Base-by-base conservation (phyloP, 306 rosid species). In the Pueraria montana region DNA sequence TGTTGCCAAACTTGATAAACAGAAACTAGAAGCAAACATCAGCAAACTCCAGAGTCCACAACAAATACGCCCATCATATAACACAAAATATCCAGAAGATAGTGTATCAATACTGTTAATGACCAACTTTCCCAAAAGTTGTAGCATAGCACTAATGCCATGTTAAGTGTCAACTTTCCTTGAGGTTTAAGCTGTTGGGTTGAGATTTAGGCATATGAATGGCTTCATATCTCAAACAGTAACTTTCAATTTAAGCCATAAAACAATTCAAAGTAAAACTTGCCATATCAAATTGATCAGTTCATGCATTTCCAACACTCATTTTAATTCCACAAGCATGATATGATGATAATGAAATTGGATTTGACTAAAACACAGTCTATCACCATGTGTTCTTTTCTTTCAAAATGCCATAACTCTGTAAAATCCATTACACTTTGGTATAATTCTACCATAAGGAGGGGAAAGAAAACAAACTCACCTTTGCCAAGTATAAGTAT, bases 401-500 rank as follows among this genome's bases (percentile, higher is more conserved):
- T 5, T 63, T 32, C 30, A 77, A 32, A 75, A 71, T 16, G 42
- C 49, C 53, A 48, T 21, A 56, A 23, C 13, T 68, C 43, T 56
- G 50, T 24, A 52, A 80, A 61, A 75, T 23, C 76, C 66, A 46
- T 73, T 36, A 49, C 71, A 53, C 27, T 72, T 4, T 4, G 27
- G 17, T 42, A 68, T 50, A 49, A 50, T 21, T 43, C 36, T 21
- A 2, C 56, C 4, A 14, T 45, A 21, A 70, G 20, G 8, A 45
- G 2, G 58, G 11, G 0, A 56, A 50, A 64, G 5, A 27, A 20
- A 59, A 23, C 27, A 61, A 67, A 21, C 4, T 80, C 81, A 96
- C 99, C 99, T 88, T 88, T 80, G 88, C 76, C 76, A 66, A 11
- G 67, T 80, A 76, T 93, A 96, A 66, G 96, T 80, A 80, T 80